A percentile compares a stretch with the other conserved stretches of the same genome.
phyloP scores from a whole-genome alignment of 1,284 basidiomycete species.

The Trametes polyzona region DNA sequence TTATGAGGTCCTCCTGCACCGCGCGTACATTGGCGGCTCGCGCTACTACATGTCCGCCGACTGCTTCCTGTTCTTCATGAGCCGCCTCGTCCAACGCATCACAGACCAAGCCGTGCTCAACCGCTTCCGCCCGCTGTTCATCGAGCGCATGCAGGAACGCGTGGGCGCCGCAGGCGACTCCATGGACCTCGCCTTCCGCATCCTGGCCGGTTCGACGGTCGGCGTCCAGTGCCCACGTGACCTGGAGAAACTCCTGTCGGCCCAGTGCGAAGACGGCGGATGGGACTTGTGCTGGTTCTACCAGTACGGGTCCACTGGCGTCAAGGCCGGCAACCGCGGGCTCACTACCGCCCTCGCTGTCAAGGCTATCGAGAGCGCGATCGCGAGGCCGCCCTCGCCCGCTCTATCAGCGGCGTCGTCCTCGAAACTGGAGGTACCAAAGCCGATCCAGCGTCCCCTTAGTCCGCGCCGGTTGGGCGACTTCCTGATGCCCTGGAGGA shows the following conservation, averaged over 20 bases:
- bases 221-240: slow-evolving; percentile 49
- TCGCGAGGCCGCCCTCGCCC: slow-evolving; percentile 19
- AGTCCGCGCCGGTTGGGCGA: slow-evolving; percentile 16
- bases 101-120: slow-evolving; percentile 38
- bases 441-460: slow-evolving; percentile 3
- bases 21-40: slow-evolving; percentile 59
- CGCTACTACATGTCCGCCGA: slow-evolving; percentile 59
- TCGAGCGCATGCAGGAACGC: slow-evolving; percentile 51
- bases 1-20: slow-evolving; percentile 49
- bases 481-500: slow-evolving; percentile 20
- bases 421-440: slow-evolving; percentile 5
- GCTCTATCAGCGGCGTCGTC: slow-evolving; percentile 14
- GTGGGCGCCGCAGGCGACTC: slow-evolving; percentile 53
- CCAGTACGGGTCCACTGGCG: slow-evolving; percentile 49
- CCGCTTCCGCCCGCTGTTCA: slow-evolving; percentile 43
- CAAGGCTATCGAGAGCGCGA: slow-evolving; percentile 31
- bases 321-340: slow-evolving; percentile 46
- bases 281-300: slow-evolving; percentile 56
- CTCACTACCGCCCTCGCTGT: slow-evolving; percentile 44
- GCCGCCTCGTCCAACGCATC: slow-evolving; percentile 47
- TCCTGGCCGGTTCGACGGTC: slow-evolving; percentile 45
- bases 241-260: slow-evolving; percentile 42
- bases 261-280: slow-evolving; percentile 54
- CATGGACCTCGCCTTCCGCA: slow-evolving; percentile 50
- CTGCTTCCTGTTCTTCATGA: slow-evolving; percentile 57